These are phyloP conservation scores for Trichoderma pleuroti DNA, from an alignment of 2,329 filamentous ascomycete genomes.

Conservation along the genomic window DNA sequence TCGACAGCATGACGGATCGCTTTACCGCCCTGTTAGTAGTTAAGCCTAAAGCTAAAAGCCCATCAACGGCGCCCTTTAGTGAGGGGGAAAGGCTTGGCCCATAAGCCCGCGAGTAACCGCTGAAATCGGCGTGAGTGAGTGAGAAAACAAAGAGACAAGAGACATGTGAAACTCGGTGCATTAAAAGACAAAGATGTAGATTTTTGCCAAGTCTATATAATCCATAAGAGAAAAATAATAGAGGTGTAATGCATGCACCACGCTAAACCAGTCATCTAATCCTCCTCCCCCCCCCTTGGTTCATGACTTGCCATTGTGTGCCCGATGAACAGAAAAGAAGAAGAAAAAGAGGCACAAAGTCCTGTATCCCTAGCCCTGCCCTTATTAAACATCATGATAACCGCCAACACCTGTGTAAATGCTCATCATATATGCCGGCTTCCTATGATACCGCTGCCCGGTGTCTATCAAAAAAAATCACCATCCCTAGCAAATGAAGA, in stretches of 20 bases:
- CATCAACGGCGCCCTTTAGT: conserved; percentile 9
- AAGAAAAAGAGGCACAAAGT: neutral
- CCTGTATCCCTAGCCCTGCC: conserved; percentile 6
- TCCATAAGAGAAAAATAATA: neutral
- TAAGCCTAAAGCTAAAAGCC: neutral
- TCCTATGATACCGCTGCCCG: neutral
- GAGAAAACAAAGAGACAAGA: too few species aligned
- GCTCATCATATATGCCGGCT: conserved; percentile 15
- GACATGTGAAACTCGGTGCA: neutral
- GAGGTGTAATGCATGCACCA: neutral
- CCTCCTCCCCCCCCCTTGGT: neutral
- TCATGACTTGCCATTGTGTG: neutral
- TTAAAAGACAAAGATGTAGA: neutral
- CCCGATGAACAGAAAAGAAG: neutral
- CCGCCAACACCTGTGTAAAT: conserved; percentile 18
- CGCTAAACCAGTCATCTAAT: neutral
- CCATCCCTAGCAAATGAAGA: neutral
- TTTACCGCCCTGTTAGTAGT: neutral
- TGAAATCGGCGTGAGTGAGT: neutral
- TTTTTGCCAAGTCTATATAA: neutral
- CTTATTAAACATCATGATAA: conserved; percentile 11
- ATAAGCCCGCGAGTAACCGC: neutral
- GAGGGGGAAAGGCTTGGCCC: neutral
- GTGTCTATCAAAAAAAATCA: conserved; percentile 2
- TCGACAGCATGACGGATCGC: neutral